These are phyloP conservation scores for Rhizophora mangle DNA, from an alignment of 345 rosid species.

Conservation along the genomic window DNA sequence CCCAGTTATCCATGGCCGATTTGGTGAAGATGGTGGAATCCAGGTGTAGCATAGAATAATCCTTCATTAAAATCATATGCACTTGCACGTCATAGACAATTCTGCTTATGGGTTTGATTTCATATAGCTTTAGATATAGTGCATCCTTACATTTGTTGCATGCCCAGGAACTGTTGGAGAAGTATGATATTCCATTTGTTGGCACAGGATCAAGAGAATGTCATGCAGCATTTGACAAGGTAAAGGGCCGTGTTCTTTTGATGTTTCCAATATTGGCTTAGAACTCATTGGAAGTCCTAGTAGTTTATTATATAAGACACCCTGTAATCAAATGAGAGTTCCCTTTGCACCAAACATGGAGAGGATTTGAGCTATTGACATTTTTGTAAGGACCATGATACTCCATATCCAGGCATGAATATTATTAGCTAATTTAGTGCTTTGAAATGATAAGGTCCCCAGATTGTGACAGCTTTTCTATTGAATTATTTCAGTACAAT, in stretches of 20 bases:
- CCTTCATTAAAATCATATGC: neutral
- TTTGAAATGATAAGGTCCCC: constrained; percentile 3
- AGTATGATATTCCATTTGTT: constrained; percentile 68
- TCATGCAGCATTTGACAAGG: constrained; percentile 88
- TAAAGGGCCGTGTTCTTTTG: constrained; percentile 17
- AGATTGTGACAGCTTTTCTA: constrained; percentile 15
- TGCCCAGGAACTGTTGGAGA: constrained; percentile 80
- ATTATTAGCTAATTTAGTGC: neutral
- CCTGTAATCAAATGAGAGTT: constrained; percentile 1
- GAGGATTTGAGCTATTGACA: neutral
- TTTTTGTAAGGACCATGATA: neutral
- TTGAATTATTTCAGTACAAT: constrained; percentile 53
- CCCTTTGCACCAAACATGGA: neutral
- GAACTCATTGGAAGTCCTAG: neutral
- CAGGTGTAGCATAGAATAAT: constrained; percentile 50
- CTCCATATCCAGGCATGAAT: neutral
- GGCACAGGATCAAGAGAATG: constrained; percentile 88
- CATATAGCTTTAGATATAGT: neutral
- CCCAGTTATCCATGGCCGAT: constrained; percentile 89
- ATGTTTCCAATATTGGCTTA: neutral
- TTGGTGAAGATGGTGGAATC: constrained; percentile 97
- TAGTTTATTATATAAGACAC: neutral
- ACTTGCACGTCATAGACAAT: neutral
- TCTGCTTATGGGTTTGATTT: constrained; percentile 6
- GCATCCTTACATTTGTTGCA: constrained; percentile 14